Base-by-base conservation (phyloP, 495 filamentous ascomycete genomes). In the Penicillium cosmopolitanum region DNA sequence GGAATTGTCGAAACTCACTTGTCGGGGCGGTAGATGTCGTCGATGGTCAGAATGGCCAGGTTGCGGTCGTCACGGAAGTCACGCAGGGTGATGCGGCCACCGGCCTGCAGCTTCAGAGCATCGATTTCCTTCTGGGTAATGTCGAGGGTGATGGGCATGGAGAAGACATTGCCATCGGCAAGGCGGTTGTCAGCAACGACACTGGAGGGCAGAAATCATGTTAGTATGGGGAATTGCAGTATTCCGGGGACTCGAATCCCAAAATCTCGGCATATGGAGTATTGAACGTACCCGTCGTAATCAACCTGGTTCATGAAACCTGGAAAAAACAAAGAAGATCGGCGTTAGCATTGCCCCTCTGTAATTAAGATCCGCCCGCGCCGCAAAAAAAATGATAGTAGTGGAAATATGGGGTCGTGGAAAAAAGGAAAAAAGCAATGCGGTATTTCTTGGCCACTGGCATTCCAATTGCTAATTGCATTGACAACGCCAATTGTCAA, bases 261-360 rank as follows among this genome's bases (percentile, higher is more conserved):
- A 21, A 21, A 21, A 21, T 21, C 1, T 21, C 19, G 19, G 19
- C 2, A 21, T 21, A 21, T 21, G 35, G 15, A 21, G n/a, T 7
- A 46, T 38, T 21, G 34, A 6, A 65, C 75, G 66, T 87, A 96
- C 93, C 90, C 84, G 79, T 96, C 87, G 79, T 97, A 98, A 74
- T 98, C 94, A 74, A 89, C 87, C 82, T 98, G 85, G 74, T 86
- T 97, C 91, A 98, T 91, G 80, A 98, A 98, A 68, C 93, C 92
- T 96, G 69, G 53, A 44, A 47, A 55, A 44, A 44, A 13, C 16
- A 44, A 44, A 44, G 43, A 61, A 66, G 51, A 69, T 66, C 57
- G 55, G 46, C 55, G 53, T 77, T 62, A 74, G 74, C 64, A 68
- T 61, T 54, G 44, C 56, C 68, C 68, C 65, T 67, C 70, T 46